Evolutionary conservation across 495 filamentous ascomycete genomes (phyloP).

Genomic region (Pyronema domesticum): DNA sequence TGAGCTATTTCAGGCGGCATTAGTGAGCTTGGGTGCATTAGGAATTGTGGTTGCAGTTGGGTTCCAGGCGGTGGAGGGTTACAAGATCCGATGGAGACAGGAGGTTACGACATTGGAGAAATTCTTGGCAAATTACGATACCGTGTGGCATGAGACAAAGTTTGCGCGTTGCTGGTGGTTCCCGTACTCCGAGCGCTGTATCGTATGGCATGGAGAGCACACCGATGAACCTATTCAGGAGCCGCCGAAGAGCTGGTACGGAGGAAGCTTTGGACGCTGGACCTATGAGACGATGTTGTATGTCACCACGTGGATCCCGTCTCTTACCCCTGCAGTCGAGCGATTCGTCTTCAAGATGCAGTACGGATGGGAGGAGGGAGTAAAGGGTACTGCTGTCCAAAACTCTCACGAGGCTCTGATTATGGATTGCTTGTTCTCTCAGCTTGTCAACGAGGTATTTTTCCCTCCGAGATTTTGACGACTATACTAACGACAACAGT

Average conservation of each 20-base stretch:
- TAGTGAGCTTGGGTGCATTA: conserved; percentile 73
- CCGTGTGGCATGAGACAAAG: conserved; percentile 67
- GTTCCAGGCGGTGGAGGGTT: conserved; percentile 55
- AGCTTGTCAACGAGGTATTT: conserved; percentile 71
- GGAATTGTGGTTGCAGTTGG: conserved; percentile 82
- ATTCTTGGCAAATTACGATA: conserved; percentile 57
- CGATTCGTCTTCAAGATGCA: conserved; percentile 93
- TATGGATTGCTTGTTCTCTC: conserved; percentile 92
- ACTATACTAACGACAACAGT: conserved; percentile 26
- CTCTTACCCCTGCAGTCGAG: conserved; percentile 68
- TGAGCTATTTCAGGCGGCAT: conserved; percentile 71
- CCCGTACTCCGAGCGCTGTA: conserved; percentile 68
- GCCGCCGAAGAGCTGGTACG: conserved; percentile 52
- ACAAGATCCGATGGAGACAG: conserved; percentile 74
- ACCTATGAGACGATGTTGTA: conserved; percentile 80
- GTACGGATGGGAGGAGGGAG: conserved; percentile 65
- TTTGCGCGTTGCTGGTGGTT: conserved; percentile 96
- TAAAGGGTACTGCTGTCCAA: conserved; percentile 54
- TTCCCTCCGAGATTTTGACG: neutral
- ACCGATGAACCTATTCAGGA: conserved; percentile 40
- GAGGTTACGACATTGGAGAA: conserved; percentile 46
- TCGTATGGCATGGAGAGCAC: conserved; percentile 72
- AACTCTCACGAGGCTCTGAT: conserved; percentile 59
- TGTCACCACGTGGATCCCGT: conserved; percentile 56
- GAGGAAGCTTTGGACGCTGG: conserved; percentile 60